Conservation (phyloP, 2,329 filamentous ascomycete genomes). For the Xylariaceae sp. region DNA sequence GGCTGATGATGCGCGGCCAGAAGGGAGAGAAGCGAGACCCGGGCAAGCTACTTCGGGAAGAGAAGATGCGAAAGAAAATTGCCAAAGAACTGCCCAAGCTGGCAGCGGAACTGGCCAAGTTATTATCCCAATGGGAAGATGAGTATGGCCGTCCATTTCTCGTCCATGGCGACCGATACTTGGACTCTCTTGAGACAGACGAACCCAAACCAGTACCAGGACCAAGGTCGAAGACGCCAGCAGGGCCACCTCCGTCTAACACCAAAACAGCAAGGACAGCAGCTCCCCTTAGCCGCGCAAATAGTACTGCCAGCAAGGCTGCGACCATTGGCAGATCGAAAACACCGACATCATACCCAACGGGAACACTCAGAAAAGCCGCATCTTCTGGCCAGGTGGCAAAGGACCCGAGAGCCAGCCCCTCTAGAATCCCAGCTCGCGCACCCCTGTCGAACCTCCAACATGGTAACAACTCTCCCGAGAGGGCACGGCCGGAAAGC, state of each 20-base stretch:
- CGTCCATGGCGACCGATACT: slow-evolving; percentile 85
- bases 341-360: slow-evolving; percentile 49
- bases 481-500: slow-evolving; percentile 55
- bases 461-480: slow-evolving; percentile 74
- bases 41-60: slow-evolving; percentile 86
- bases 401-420: slow-evolving; percentile 45
- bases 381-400: slow-evolving; percentile 24
- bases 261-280: slow-evolving; percentile 36
- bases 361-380: slow-evolving; percentile 34
- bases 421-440: slow-evolving; percentile 66
- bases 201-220: slow-evolving; percentile 57
- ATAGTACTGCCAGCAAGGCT: slow-evolving; percentile 37
- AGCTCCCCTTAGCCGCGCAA: slow-evolving; percentile 35
- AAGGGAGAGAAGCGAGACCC: slow-evolving; percentile 95
- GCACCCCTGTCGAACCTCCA: slow-evolving; percentile 65
- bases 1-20: slow-evolving; percentile 83
- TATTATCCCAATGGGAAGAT: slow-evolving; percentile 84
- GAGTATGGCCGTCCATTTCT: slow-evolving; percentile 92
- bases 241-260: slow-evolving; percentile 51
- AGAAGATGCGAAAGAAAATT: slow-evolving; percentile 98
- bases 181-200: slow-evolving; percentile 72
- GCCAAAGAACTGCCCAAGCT: slow-evolving; percentile 94
- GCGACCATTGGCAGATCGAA: slow-evolving; percentile 44
- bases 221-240: slow-evolving; percentile 71
- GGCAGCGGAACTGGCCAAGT: slow-evolving; percentile 73